Percentiles rank a stretch among this genome's conserved stretches.
These are phyloP conservation scores for Hypoxylon intermedium DNA, from an alignment of 495 filamentous ascomycete species.

Conservation along the genomic window DNA sequence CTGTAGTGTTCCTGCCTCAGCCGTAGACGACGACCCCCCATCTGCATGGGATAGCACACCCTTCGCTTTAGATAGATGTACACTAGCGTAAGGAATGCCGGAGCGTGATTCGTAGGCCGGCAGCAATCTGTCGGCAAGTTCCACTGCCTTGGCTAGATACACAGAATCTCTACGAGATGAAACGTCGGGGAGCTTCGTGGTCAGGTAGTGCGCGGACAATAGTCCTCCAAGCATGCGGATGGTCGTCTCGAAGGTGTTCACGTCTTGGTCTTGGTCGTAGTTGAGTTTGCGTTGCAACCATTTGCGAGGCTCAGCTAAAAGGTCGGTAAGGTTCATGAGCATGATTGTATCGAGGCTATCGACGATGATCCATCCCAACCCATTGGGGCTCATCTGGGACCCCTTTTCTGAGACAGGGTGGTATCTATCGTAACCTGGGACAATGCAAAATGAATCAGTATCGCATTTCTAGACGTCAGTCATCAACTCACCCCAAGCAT, in stretches of 20 bases:
- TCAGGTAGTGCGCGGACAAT: conserved; percentile 79
- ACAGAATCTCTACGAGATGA: conserved; percentile 62
- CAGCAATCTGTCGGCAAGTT: conserved; percentile 73
- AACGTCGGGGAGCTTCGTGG: conserved; percentile 36
- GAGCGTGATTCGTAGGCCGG: conserved; percentile 74
- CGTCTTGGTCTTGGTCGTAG: conserved; percentile 77
- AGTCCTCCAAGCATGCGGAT: conserved; percentile 84
- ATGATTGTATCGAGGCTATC: conserved; percentile 83
- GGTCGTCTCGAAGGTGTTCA: conserved; percentile 83
- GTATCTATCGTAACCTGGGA: conserved; percentile 70
- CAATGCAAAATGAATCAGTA: conserved; percentile 7
- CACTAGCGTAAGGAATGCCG: conserved; percentile 75
- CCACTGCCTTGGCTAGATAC: conserved; percentile 78
- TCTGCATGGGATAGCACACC: conserved; percentile 72
- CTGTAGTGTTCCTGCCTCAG: conserved; percentile 76
- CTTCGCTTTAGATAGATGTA: conserved; percentile 70
- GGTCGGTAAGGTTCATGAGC: conserved; percentile 81
- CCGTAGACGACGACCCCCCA: conserved; percentile 74
- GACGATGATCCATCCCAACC: conserved; percentile 82
- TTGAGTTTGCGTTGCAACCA: conserved; percentile 75
- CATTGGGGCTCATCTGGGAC: conserved; percentile 68
- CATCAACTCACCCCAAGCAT: conserved; percentile 69
- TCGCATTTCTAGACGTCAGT: neutral
- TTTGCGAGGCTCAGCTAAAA: conserved; percentile 71
- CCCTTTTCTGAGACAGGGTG: conserved; percentile 68